Evolutionary conservation across 202 grass and related monocot species (phyloP).

Genomic region (Setaria viridis): DNA sequence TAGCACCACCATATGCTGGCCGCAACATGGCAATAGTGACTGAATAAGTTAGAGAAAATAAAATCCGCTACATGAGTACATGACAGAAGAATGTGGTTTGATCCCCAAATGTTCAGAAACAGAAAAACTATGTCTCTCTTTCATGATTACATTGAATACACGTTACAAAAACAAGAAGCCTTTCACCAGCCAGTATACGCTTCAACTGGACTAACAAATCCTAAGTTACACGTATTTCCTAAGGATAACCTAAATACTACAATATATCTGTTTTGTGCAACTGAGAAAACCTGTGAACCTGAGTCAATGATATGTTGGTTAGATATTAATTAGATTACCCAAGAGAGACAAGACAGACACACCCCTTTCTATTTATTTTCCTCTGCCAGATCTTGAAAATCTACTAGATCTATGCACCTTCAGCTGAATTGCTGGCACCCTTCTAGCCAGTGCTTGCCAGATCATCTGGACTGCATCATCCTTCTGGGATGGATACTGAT

Average conservation of each 20-base stretch:
- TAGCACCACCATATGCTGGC: not conserved
- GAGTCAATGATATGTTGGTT: constrained; percentile 37
- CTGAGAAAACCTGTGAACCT: not conserved
- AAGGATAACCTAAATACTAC: constrained; percentile 17
- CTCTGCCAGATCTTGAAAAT: constrained; percentile 58
- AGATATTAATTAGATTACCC: constrained; percentile 35
- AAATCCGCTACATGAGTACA: not conserved
- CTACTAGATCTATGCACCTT: constrained; percentile 79
- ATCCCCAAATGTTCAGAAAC: constrained; percentile 7
- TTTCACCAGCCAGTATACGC: not conserved
- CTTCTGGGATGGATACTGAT: constrained; percentile 68
- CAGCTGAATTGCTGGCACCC: constrained; percentile 64
- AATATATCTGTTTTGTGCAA: constrained; percentile 23
- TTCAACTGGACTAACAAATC: not conserved
- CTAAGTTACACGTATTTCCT: not conserved
- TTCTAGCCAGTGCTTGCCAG: constrained; percentile 82
- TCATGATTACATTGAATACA: not conserved
- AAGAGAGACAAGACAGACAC: constrained; percentile 36
- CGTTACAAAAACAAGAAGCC: not conserved
- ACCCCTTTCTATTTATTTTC: constrained; percentile 37
- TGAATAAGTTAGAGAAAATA: not conserved
- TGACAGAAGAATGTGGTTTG: not conserved
- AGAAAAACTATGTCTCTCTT: not conserved
- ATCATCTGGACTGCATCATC: constrained; percentile 97
- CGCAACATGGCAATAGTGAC: not conserved